Percentiles rank a stretch among this genome's conserved stretches.
Evolutionary conservation across 768 basidiomycete genomes (phyloP).

Genomic region (Suillus bovinus): DNA sequence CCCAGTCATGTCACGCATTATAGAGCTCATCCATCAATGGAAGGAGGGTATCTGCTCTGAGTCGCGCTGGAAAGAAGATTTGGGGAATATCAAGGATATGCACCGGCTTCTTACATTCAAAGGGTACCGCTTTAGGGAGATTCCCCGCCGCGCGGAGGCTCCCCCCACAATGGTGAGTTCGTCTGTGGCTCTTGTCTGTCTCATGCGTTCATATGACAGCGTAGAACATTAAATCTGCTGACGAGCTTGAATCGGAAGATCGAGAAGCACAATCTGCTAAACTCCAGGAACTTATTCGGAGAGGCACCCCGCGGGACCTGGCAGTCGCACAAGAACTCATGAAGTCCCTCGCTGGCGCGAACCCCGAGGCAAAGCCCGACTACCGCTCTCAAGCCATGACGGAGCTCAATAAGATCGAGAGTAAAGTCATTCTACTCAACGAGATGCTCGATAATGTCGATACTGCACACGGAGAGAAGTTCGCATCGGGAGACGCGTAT

Average conservation of each 20-base stretch:
- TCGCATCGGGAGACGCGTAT: constrained; percentile 89
- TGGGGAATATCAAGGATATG: constrained; percentile 98
- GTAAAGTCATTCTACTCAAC: constrained; percentile 92
- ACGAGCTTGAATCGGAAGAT: constrained; percentile 95
- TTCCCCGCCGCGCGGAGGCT: constrained; percentile 20
- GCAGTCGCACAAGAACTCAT: constrained; percentile 96
- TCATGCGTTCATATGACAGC: constrained; percentile 20
- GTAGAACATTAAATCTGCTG: constrained; percentile 90
- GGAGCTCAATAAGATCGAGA: constrained; percentile 92
- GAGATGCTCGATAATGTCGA: constrained; percentile 97
- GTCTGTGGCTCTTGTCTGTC: constrained; percentile 12
- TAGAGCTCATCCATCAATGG: constrained; percentile 93
- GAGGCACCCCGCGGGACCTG: constrained; percentile 94
- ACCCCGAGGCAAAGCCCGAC: constrained; percentile 93
- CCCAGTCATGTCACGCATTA: constrained; percentile 90
- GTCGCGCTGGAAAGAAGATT: constrained; percentile 92
- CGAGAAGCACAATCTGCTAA: constrained; percentile 94
- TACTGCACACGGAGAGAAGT: constrained; percentile 65
- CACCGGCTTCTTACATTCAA: constrained; percentile 92
- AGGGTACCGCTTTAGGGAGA: constrained; percentile 77
- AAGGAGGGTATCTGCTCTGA: constrained; percentile 89
- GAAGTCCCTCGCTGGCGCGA: constrained; percentile 93
- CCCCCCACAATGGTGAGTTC: constrained; percentile 26
- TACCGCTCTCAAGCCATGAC: constrained; percentile 87
- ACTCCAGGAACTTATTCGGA: constrained; percentile 95